A percentile compares a stretch with the other conserved stretches of the same genome.
Conservation (phyloP, 1,139 yeast genomes). For the Candida smagusa region DNA sequence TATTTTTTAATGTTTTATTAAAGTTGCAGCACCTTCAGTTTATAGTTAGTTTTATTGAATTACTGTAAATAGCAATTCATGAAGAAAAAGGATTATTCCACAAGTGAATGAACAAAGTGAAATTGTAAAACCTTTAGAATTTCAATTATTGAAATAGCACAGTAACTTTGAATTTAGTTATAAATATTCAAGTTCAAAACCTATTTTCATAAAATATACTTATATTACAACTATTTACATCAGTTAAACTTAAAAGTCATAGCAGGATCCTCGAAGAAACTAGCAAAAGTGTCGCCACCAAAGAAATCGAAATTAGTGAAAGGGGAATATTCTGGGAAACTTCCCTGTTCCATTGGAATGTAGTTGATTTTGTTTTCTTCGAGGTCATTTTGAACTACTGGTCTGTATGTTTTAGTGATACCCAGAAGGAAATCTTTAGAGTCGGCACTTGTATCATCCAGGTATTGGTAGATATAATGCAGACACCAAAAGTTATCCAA, state of each 20-base stretch:
- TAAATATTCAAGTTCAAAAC: no score
- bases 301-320: conserved; percentile 6
- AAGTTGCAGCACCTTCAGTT: no score
- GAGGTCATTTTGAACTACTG: neutral
- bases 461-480: conserved; percentile 4
- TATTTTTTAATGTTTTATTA: neutral
- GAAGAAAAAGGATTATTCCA: no score
- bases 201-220: no score
- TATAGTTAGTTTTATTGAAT: no score
- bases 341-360: neutral
- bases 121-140: neutral
- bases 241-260: conserved; percentile 4
- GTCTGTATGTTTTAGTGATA: conserved; percentile 2
- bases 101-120: no score
- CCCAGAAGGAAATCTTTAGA: conserved; percentile 3
- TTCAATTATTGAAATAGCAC: neutral
- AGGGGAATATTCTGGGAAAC: conserved; percentile 3
- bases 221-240: neutral
- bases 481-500: conserved; percentile 14
- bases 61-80: no score
- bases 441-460: conserved; percentile 2
- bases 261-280: conserved; percentile 4
- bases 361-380: neutral
- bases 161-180: no score
- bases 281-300: conserved; percentile 2